Evolutionary conservation across 768 basidiomycete species (phyloP).

Genomic region (Pleurotus salmoneostramineus): DNA sequence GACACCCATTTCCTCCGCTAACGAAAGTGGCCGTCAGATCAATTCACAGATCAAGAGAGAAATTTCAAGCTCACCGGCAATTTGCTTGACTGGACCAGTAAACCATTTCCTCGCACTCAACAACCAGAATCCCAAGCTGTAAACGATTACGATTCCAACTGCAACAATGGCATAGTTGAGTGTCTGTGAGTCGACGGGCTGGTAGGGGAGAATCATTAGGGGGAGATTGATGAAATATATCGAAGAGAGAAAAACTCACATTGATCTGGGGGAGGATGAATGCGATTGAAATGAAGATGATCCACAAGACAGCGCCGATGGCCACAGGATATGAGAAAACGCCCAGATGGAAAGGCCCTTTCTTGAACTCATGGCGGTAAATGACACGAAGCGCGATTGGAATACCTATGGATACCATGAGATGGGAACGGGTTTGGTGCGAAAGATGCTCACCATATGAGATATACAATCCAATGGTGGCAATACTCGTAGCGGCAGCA

Average conservation of each 20-base stretch:
- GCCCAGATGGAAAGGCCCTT: constrained; percentile 74
- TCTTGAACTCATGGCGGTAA: constrained; percentile 53
- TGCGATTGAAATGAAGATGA: constrained; percentile 65
- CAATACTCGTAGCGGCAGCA: constrained; percentile 54
- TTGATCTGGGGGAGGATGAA: constrained; percentile 73
- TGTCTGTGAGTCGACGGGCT: constrained; percentile 69
- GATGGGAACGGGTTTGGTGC: neutral
- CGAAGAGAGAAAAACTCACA: constrained; percentile 23
- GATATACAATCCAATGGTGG: constrained; percentile 74
- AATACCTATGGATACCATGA: constrained; percentile 35
- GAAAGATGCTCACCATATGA: constrained; percentile 50
- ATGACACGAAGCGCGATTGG: constrained; percentile 68
- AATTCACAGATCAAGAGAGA: neutral
- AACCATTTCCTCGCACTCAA: constrained; percentile 73
- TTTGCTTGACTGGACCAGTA: constrained; percentile 64
- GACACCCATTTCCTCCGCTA: constrained; percentile 47
- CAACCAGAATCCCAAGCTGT: constrained; percentile 68
- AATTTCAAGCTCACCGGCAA: constrained; percentile 37
- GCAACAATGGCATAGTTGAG: constrained; percentile 77
- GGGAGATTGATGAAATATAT: neutral
- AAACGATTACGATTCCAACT: constrained; percentile 65
- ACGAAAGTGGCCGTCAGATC: neutral
- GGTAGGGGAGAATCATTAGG: neutral
- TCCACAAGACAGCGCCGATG: constrained; percentile 59
- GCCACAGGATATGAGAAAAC: constrained; percentile 58